These are phyloP conservation scores for Penicillium tannophilum DNA, from an alignment of 495 filamentous ascomycete genomes.

Conservation along the genomic window DNA sequence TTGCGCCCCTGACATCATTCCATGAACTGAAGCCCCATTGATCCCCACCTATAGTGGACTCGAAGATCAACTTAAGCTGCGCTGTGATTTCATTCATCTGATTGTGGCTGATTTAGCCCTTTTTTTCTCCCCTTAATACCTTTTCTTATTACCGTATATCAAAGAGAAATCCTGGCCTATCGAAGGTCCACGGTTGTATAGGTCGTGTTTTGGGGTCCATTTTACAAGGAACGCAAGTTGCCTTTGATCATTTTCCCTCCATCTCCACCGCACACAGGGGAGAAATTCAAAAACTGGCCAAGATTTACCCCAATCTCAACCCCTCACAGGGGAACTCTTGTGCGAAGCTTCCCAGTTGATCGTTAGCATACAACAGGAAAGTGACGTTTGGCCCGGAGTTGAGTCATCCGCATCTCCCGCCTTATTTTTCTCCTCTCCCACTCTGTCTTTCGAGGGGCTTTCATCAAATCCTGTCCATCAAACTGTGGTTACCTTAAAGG, in stretches of 20 bases:
- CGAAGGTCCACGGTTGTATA: neutral
- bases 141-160: neutral
- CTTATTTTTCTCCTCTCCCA: slow-evolving; percentile 16
- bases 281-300: neutral
- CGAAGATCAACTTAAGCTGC: slow-evolving; percentile 11
- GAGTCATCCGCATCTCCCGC: slow-evolving; percentile 26
- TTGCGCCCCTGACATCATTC: slow-evolving; percentile 19
- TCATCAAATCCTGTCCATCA: slow-evolving; percentile 4
- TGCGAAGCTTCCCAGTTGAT: neutral
- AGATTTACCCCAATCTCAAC: neutral
- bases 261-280: neutral
- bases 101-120: slow-evolving; percentile 2
- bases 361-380: neutral
- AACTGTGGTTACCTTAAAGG: slow-evolving; percentile 1
- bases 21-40: slow-evolving; percentile 9
- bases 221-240: neutral
- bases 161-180: neutral
- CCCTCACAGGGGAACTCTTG: neutral
- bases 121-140: neutral
- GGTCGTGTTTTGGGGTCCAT: neutral
- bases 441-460: slow-evolving; percentile 11
- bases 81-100: slow-evolving; percentile 21
- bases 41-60: slow-evolving; percentile 22
- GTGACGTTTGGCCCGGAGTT: slow-evolving; percentile 26
- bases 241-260: neutral